These are phyloP conservation scores for Geotrichum restrictum DNA, from an alignment of 1,139 yeast genomes.

Conservation along the genomic window DNA sequence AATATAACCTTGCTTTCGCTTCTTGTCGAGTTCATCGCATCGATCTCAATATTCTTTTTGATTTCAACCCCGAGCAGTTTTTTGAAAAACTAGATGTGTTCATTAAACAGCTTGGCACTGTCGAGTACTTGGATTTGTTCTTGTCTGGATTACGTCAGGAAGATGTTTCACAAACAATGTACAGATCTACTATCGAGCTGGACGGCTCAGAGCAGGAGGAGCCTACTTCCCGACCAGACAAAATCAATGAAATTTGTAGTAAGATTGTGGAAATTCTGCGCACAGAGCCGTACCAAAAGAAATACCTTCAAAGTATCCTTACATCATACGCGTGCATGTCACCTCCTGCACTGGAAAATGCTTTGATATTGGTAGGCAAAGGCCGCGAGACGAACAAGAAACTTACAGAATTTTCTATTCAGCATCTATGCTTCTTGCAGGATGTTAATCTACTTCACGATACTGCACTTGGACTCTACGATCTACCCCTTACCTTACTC, in stretches of 20 bases:
- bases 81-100: conserved; percentile 62
- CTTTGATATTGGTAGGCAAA: conserved; percentile 58
- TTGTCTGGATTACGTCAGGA: conserved; percentile 83
- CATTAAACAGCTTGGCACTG: conserved; percentile 62
- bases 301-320: conserved; percentile 70
- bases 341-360: conserved; percentile 79
- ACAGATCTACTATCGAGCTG: conserved; percentile 57
- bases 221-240: conserved; percentile 36
- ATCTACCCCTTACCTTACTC: conserved; percentile 70
- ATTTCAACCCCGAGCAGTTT: conserved; percentile 72
- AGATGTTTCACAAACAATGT: conserved; percentile 79
- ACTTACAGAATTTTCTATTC: conserved; percentile 54
- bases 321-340: conserved; percentile 91
- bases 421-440: conserved; percentile 84
- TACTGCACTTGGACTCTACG: conserved; percentile 77
- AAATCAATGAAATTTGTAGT: conserved; percentile 74
- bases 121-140: conserved; percentile 80
- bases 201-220: conserved; percentile 19
- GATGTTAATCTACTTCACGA: conserved; percentile 81
- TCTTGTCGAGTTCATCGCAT: conserved; percentile 89
- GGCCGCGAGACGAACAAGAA: conserved; percentile 35
- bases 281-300: conserved; percentile 50
- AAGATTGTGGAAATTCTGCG: conserved; percentile 56
- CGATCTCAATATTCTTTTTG: conserved; percentile 84
- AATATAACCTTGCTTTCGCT: conserved; percentile 68